phyloP scores from a whole-genome alignment of 495 filamentous ascomycete species.

The Aspergillus affinis region DNA sequence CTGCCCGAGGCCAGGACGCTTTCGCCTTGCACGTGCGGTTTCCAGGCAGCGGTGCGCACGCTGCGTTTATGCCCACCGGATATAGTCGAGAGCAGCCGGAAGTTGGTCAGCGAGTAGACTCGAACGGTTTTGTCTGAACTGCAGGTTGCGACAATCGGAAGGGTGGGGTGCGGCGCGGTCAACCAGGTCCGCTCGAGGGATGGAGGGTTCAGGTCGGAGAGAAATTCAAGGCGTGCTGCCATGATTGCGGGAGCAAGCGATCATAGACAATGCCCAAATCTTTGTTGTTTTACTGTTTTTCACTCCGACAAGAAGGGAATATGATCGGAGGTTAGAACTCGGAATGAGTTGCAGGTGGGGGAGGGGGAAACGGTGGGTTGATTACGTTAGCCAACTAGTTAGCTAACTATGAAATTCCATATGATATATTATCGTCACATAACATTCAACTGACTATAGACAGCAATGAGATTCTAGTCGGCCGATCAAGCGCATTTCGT shows the following conservation, averaged over 20 bases:
- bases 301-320: not conserved
- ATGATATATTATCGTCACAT: too few species aligned
- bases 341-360: constrained; percentile 7
- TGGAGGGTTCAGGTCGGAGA: constrained; percentile 54
- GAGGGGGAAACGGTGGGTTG: not conserved
- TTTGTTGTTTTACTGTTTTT: not conserved
- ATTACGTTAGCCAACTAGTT: not conserved
- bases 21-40: constrained; percentile 63
- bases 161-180: constrained; percentile 78
- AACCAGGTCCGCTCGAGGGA: constrained; percentile 79
- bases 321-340: not conserved
- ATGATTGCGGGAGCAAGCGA: not conserved
- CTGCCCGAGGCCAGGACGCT: constrained; percentile 84
- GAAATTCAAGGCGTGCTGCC: constrained; percentile 18
- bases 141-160: constrained; percentile 85
- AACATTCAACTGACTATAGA: not conserved
- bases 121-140: constrained; percentile 82
- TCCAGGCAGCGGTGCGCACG: constrained; percentile 80
- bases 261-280: constrained; percentile 4
- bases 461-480: not conserved
- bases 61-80: constrained; percentile 87
- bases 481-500: not conserved
- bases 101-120: constrained; percentile 80
- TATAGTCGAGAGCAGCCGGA: constrained; percentile 73
- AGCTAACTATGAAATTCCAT: not conserved